Evolutionary conservation across 768 basidiomycete genomes (phyloP).

Genomic region (Gloeophyllum trabeum): DNA sequence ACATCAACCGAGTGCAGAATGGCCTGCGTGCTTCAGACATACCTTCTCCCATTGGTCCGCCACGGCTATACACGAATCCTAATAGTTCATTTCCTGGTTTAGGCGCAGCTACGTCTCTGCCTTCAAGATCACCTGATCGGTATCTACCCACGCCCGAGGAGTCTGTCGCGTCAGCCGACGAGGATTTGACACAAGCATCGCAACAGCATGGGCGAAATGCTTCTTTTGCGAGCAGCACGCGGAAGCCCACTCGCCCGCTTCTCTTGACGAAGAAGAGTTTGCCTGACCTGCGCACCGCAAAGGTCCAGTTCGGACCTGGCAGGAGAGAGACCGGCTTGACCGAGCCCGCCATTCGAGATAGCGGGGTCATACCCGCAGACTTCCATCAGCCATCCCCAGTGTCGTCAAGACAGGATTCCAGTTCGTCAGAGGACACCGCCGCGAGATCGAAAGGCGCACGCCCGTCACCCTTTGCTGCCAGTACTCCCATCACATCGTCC

Average conservation of each 20-base stretch:
- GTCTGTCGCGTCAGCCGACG: constrained; percentile 38
- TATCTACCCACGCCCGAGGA: constrained; percentile 49
- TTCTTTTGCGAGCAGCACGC: constrained; percentile 32
- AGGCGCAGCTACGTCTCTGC: constrained; percentile 20
- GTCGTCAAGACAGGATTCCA: constrained; percentile 37
- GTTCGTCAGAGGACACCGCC: constrained; percentile 17
- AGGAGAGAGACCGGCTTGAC: background rate
- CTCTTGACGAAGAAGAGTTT: constrained; percentile 69
- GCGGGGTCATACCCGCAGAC: constrained; percentile 11
- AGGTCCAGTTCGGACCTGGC: constrained; percentile 19
- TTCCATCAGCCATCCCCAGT: constrained; percentile 26
- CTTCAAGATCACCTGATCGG: constrained; percentile 39
- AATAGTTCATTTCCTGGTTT: background rate
- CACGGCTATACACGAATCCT: background rate
- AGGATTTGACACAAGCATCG: constrained; percentile 18
- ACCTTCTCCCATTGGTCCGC: background rate
- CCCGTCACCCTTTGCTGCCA: constrained; percentile 14
- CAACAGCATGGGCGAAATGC: constrained; percentile 35
- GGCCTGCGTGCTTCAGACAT: background rate
- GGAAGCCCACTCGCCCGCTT: constrained; percentile 20
- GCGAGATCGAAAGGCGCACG: background rate
- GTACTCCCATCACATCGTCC: constrained; percentile 23
- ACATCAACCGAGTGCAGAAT: constrained; percentile 8
- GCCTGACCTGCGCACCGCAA: constrained; percentile 64
- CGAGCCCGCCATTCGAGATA: background rate